These are phyloP conservation scores for Neofusicoccum kwambonambiense DNA, from an alignment of 2,329 filamentous ascomycete genomes.

Conservation along the genomic window DNA sequence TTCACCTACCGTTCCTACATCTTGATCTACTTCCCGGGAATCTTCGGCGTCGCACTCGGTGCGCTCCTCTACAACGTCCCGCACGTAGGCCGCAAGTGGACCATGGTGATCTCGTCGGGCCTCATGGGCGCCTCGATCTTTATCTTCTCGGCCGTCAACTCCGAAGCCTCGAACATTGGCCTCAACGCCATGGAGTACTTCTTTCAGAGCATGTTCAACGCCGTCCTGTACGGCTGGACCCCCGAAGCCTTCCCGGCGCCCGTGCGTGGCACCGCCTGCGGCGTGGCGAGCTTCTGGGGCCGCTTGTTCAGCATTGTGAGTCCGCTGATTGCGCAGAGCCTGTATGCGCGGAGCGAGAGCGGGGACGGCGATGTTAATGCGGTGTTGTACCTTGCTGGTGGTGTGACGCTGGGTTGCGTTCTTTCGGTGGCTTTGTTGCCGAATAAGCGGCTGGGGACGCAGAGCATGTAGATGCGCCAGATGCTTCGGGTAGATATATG, in stretches of 20 bases:
- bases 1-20: slow-evolving; percentile 55
- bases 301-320: slow-evolving; percentile 58
- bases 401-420: slow-evolving; percentile 54
- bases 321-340: slow-evolving; percentile 55
- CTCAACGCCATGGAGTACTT: slow-evolving; percentile 55
- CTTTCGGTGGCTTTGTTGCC: slow-evolving; percentile 53
- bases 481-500: background rate
- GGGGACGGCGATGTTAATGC: slow-evolving; percentile 45
- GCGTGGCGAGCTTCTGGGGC: slow-evolving; percentile 60
- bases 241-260: slow-evolving; percentile 53
- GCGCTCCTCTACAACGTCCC: slow-evolving; percentile 48
- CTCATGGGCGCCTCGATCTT: slow-evolving; percentile 48
- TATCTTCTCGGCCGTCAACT: slow-evolving; percentile 47
- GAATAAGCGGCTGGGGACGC: slow-evolving; percentile 33
- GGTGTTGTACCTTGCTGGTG: slow-evolving; percentile 57
- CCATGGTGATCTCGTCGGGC: slow-evolving; percentile 44
- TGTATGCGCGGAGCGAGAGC: slow-evolving; percentile 26
- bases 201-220: slow-evolving; percentile 54
- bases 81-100: slow-evolving; percentile 45
- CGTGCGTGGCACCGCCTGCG: slow-evolving; percentile 53
- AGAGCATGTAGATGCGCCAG: slow-evolving; percentile 25
- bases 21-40: slow-evolving; percentile 55
- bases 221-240: slow-evolving; percentile 53
- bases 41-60: slow-evolving; percentile 52
- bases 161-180: slow-evolving; percentile 47